Percentiles rank a stretch among this genome's conserved stretches.
Conservation (phyloP, 331 rosid genomes). For the Cydonia oblonga region DNA sequence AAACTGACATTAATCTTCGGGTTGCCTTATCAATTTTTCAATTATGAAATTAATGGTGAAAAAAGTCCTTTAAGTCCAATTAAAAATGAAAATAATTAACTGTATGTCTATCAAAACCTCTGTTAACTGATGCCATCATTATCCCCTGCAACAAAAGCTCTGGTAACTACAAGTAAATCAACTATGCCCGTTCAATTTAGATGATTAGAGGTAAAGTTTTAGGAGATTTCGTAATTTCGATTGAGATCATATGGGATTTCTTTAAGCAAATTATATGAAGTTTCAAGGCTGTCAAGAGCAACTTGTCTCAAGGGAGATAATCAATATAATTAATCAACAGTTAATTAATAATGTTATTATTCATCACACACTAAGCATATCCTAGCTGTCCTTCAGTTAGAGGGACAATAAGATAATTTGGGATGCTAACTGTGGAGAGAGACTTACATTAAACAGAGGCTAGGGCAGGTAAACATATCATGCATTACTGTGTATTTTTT, state of each 20-base stretch:
- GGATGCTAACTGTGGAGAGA: neutral
- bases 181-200: neutral
- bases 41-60: no score
- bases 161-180: neutral
- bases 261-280: neutral
- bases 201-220: neutral
- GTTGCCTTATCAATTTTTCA: neutral
- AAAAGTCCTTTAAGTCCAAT: neutral
- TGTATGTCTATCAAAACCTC: neutral
- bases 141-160: neutral
- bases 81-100: neutral
- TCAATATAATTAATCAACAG: neutral
- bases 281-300: neutral
- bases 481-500: no score
- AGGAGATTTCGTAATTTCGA: neutral
- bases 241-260: neutral
- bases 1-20: neutral
- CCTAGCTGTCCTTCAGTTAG: slow-evolving; percentile 4
- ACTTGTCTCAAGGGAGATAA: neutral
- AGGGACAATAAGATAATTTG: neutral
- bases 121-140: neutral
- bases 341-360: neutral
- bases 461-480: neutral
- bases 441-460: neutral
- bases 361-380: neutral